Base-by-base conservation (phyloP, 2,329 filamentous ascomycete species). In the Ophiostoma sp. region DNA sequence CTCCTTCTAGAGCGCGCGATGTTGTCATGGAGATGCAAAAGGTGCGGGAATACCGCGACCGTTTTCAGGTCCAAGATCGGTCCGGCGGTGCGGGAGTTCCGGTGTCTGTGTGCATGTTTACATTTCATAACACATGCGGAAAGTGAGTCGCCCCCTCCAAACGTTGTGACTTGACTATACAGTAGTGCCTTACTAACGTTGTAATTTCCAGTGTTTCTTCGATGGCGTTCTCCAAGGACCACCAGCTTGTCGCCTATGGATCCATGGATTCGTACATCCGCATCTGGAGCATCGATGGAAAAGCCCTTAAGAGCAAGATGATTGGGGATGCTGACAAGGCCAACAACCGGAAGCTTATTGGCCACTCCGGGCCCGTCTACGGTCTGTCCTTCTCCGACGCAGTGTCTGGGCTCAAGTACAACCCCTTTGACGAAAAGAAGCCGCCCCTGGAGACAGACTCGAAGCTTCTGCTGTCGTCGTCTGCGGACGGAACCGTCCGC, bases 251-350 rank as follows among this genome's bases (percentile, higher is more conserved):
- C 49, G 95, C 95, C 38, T 91, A 89, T 36, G 96, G 95, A 41
- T 97, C 93, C 64, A 88, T 90, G 67, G 93, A 98, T 76, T 98
- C 94, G 0, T 98, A 97, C 76, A 96, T 99, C 74, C 90, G 94
- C 16, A 86, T 99, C 12, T 99, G 94, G 93, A 90, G 90, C 52
- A 82, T 98, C 55, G 91, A 97, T 74, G 95, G 94, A 71, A 90
- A 89, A 71, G 85, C 91, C 3, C 85, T 99, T 12, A 86, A 86
- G 63, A 90, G 90, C 14, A 85, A 87, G 65, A 84, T 88, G 62
- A 76, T 81, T 0, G 80, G 82, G 12, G 85, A 86, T 72, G 85
- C 87, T 69, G 84, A 86, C 70, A 85, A 85, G 78, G 85, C 81
- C 74, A 87, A 78, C 80, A 89, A 79, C 84, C 87, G 79, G 82